Evolutionary conservation across 2,329 filamentous ascomycete genomes (phyloP).

Genomic region (Alternaria sp.): DNA sequence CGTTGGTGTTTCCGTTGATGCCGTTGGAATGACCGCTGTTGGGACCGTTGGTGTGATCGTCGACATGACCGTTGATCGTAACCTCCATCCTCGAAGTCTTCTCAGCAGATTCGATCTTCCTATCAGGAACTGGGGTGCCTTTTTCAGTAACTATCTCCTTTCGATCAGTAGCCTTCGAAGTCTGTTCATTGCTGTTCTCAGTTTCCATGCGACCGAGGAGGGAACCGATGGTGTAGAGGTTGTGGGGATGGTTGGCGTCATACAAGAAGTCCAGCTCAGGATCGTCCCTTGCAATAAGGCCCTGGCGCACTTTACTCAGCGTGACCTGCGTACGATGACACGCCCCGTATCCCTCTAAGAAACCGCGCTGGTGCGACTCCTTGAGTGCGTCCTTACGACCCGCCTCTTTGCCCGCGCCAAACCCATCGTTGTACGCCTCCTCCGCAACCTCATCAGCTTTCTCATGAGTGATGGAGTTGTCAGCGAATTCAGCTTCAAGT

Average conservation of each 20-base stretch:
- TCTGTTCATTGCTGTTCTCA: too few relatives aligned
- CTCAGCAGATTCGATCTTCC: too few relatives aligned
- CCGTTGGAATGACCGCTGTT: background rate
- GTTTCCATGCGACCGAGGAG: constrained; percentile 6
- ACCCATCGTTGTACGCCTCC: constrained; percentile 18
- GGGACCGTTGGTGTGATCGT: background rate
- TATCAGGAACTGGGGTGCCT: too few relatives aligned
- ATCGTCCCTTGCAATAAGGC: constrained; percentile 19
- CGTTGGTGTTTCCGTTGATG: background rate
- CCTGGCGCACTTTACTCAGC: constrained; percentile 20
- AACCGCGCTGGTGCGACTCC: constrained; percentile 3
- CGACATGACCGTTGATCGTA: background rate
- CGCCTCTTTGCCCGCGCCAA: constrained; percentile 3
- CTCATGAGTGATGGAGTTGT: background rate
- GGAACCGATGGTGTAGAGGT: constrained; percentile 21
- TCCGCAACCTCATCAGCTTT: constrained; percentile 7
- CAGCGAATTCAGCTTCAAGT: constrained; percentile 12
- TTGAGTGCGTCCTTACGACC: constrained; percentile 1
- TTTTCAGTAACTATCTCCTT: too few relatives aligned
- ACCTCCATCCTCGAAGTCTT: too few relatives aligned
- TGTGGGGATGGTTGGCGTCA: constrained; percentile 22
- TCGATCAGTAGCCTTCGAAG: too few relatives aligned
- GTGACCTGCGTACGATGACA: constrained; percentile 15
- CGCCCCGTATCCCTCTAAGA: constrained; percentile 28
- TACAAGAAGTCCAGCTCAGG: constrained; percentile 28